These are phyloP conservation scores for Candida stauntonica DNA, from an alignment of 805 yeast species.

Conservation along the genomic window DNA sequence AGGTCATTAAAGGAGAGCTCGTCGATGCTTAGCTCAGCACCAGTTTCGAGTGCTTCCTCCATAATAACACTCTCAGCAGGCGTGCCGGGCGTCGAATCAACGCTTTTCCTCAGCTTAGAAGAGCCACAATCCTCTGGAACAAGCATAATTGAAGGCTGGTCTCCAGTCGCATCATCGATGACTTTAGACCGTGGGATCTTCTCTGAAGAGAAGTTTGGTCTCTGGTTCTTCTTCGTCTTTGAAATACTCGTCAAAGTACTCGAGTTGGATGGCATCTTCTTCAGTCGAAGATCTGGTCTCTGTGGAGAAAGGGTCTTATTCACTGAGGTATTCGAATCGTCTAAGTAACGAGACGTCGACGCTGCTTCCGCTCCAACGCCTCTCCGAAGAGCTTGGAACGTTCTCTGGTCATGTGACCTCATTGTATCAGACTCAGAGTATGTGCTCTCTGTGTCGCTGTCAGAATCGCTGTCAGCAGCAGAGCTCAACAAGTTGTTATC, in stretches of 20 bases:
- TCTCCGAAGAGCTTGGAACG: constrained; percentile 9
- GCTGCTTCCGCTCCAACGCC: constrained; percentile 6
- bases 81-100: not conserved
- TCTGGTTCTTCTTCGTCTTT: constrained; percentile 25
- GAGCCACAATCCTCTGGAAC: constrained; percentile 52
- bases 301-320: not conserved
- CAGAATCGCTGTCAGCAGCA: constrained; percentile 25
- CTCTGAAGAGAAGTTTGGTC: constrained; percentile 67
- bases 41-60: not conserved
- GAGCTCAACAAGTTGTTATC: constrained; percentile 27
- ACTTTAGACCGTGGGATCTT: constrained; percentile 67
- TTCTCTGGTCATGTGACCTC: constrained; percentile 4
- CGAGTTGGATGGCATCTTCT: constrained; percentile 5
- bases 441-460: constrained; percentile 28
- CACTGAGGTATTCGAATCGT: constrained; percentile 1
- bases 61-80: not conserved
- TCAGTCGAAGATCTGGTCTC: not conserved
- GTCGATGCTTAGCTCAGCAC: constrained; percentile 28
- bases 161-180: constrained; percentile 64
- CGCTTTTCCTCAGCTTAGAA: constrained; percentile 15
- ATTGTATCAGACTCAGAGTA: constrained; percentile 17
- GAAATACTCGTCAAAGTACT: constrained; percentile 6
- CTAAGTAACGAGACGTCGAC: not conserved
- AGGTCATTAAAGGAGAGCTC: constrained; percentile 67
- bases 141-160: constrained; percentile 59